Conservation (phyloP, 2,329 filamentous ascomycete genomes). For the Calonectria ilicicola region DNA sequence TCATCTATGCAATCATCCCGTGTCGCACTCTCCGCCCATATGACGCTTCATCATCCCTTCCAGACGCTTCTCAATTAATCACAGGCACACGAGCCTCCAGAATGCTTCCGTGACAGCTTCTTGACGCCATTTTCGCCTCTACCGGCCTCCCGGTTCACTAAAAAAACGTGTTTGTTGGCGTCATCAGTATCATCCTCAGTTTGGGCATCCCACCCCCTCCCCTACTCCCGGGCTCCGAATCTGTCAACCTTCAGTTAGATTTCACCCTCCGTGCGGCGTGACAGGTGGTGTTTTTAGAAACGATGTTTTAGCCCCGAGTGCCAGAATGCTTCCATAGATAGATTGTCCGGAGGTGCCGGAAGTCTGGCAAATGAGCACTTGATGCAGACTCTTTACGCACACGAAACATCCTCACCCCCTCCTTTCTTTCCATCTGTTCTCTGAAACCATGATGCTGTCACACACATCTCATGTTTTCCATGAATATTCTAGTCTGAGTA, state of each 20-base stretch:
- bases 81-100: not conserved
- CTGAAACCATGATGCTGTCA: not conserved
- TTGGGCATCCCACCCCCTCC: not conserved
- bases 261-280: not conserved
- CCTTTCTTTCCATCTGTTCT: not conserved
- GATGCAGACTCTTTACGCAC: not conserved
- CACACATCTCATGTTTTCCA: not conserved
- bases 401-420: not conserved
- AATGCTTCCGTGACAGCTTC: not conserved
- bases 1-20: not conserved
- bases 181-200: not conserved
- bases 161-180: not conserved
- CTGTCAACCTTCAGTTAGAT: not conserved
- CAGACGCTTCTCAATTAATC: not conserved
- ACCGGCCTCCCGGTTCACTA: not conserved
- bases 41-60: not conserved
- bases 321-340: not conserved
- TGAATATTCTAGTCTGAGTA: not conserved
- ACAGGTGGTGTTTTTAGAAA: not conserved
- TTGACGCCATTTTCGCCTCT: not conserved
- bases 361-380: not conserved
- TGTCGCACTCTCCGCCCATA: not conserved
- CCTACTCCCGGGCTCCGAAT: not conserved
- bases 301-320: not conserved
- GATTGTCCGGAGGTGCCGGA: not conserved